phyloP scores from a whole-genome alignment of 306 rosid genomes.

The Pyrus betulifolia region DNA sequence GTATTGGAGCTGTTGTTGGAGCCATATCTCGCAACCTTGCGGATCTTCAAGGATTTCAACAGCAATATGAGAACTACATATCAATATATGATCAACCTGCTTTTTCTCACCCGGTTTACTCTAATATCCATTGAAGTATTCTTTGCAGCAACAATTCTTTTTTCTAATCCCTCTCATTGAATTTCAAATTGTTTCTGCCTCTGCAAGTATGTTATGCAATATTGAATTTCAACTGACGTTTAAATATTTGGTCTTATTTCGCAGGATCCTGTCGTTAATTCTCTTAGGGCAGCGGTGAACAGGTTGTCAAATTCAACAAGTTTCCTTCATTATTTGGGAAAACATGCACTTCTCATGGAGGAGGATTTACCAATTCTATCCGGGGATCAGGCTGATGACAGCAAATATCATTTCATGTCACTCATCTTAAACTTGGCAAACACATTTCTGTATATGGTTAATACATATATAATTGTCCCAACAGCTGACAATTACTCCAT shows the following conservation, averaged over 20 bases:
- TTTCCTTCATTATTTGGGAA: slow-evolving; percentile 74
- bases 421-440: slow-evolving; percentile 80
- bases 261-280: slow-evolving; percentile 79
- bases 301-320: slow-evolving; percentile 67
- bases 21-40: slow-evolving; percentile 75
- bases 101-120: slow-evolving; percentile 71
- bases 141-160: not conserved
- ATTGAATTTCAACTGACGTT: not conserved
- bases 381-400: slow-evolving; percentile 46
- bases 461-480: slow-evolving; percentile 87
- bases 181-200: not conserved
- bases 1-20: slow-evolving; percentile 85
- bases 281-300: slow-evolving; percentile 71
- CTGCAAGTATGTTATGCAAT: too few relatives aligned
- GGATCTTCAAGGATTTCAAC: slow-evolving; percentile 60
- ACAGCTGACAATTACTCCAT: slow-evolving; percentile 86
- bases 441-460: slow-evolving; percentile 88
- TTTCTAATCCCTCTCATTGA: not conserved
- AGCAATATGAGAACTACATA: slow-evolving; percentile 57
- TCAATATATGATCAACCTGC: slow-evolving; percentile 89
- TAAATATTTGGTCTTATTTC: slow-evolving; percentile 5
- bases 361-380: slow-evolving; percentile 55
- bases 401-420: slow-evolving; percentile 67
- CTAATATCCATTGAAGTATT: slow-evolving; percentile 21
- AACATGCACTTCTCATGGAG: slow-evolving; percentile 75